These are phyloP conservation scores for Olyra latifolia DNA, from an alignment of 176 grass and related monocot species.

Conservation along the genomic window DNA sequence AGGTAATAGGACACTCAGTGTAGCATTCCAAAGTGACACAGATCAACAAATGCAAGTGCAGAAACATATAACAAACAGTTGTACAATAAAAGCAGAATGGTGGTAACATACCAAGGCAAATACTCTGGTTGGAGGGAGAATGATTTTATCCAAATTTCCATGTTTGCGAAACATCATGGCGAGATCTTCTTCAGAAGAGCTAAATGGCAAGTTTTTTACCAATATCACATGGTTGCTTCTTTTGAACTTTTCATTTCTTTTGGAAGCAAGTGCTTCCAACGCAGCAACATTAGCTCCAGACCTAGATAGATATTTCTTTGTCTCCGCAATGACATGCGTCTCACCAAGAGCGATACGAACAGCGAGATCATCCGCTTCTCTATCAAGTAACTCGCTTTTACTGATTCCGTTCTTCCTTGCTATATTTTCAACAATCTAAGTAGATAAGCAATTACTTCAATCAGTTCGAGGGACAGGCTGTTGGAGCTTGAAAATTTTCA, in stretches of 20 bases:
- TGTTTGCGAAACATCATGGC: slow-evolving; percentile 76
- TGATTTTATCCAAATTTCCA: slow-evolving; percentile 76
- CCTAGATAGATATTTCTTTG: slow-evolving; percentile 82
- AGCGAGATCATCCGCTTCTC: slow-evolving; percentile 86
- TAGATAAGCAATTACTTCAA: slow-evolving; percentile 6
- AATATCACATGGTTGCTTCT: slow-evolving; percentile 94
- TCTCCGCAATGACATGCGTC: slow-evolving; percentile 79
- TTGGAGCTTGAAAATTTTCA: not conserved
- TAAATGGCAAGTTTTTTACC: slow-evolving; percentile 91
- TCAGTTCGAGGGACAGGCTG: not conserved
- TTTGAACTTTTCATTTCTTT: slow-evolving; percentile 75
- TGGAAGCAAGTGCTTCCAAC: slow-evolving; percentile 79
- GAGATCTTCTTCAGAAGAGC: slow-evolving; percentile 76
- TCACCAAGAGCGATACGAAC: slow-evolving; percentile 87
- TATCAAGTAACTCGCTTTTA: slow-evolving; percentile 83
- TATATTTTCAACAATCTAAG: slow-evolving; percentile 91
- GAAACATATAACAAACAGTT: slow-evolving; percentile 2
- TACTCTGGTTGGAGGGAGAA: slow-evolving; percentile 82
- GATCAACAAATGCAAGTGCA: not conserved
- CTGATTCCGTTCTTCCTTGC: slow-evolving; percentile 89
- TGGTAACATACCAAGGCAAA: slow-evolving; percentile 80
- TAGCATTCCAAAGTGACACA: not conserved
- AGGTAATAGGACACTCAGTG: not conserved
- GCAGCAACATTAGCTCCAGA: slow-evolving; percentile 77
- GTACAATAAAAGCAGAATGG: slow-evolving; percentile 26